Evolutionary conservation across 495 filamentous ascomycete genomes (phyloP).

Genomic region (Viridothelium virens): DNA sequence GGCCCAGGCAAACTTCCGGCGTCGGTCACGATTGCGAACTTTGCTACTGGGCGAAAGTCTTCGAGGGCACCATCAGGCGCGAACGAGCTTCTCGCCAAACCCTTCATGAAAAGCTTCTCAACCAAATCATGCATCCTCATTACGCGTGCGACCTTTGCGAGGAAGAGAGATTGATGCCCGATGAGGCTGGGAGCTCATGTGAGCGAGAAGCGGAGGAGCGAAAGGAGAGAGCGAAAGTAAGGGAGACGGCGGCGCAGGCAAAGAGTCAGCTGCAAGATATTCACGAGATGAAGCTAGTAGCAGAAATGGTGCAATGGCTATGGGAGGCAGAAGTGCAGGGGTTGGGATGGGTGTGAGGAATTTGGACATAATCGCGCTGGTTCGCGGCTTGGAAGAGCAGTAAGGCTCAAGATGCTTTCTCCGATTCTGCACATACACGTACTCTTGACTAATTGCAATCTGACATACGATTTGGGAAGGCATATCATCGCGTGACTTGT

Average conservation of each 20-base stretch:
- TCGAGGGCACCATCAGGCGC: neutral
- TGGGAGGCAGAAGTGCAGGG: conserved; percentile 4
- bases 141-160: neutral
- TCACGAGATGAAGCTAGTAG: conserved; percentile 5
- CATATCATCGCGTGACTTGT: neutral
- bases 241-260: neutral
- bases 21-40: conserved; percentile 5
- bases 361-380: neutral
- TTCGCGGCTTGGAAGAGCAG: neutral
- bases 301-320: conserved; percentile 2
- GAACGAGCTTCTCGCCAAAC: neutral
- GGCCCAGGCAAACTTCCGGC: neutral
- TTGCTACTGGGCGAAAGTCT: conserved; percentile 10
- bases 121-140: neutral
- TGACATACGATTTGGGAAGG: neutral
- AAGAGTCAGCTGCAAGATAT: conserved; percentile 7
- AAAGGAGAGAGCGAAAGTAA: neutral
- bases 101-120: neutral
- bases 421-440: neutral
- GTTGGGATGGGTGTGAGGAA: neutral
- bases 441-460: neutral
- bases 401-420: neutral
- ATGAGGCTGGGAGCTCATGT: neutral
- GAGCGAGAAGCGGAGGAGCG: neutral
- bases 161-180: neutral